Percentiles rank a stretch among this genome's conserved stretches.
Conservation (phyloP, 2,329 filamentous ascomycete genomes). For the Aureobasidium melanogenum region DNA sequence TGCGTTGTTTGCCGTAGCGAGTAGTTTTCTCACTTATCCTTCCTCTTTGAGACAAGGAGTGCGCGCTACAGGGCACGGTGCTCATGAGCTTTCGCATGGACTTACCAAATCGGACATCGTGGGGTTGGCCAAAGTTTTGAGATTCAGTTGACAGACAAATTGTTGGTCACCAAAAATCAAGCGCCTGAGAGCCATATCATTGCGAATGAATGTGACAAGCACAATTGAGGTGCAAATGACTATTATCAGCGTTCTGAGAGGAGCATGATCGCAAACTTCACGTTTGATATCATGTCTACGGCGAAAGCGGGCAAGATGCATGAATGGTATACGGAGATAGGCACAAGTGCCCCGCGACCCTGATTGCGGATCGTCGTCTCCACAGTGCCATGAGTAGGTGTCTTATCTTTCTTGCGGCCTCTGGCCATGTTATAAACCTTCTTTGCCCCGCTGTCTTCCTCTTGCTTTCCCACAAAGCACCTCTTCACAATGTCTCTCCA, state of each 20-base stretch:
- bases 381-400: background rate
- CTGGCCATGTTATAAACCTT: background rate
- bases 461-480: background rate
- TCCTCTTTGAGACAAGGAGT: background rate
- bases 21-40: background rate
- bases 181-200: too few relatives aligned
- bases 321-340: conserved; percentile 2
- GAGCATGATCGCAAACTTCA: background rate
- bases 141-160: background rate
- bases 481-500: conserved; percentile 8
- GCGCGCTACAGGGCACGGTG: background rate
- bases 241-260: background rate
- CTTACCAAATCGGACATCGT: background rate
- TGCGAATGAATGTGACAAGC: background rate
- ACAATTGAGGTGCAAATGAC: background rate
- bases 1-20: background rate
- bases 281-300: too few relatives aligned
- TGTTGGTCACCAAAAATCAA: background rate
- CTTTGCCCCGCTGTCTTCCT: background rate
- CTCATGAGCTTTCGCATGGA: background rate
- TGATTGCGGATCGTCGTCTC: background rate
- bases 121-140: background rate
- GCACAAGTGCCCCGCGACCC: background rate
- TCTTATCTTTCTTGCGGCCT: background rate
- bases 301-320: background rate